Conservation (phyloP, 805 yeast species). For the Candida alai region DNA sequence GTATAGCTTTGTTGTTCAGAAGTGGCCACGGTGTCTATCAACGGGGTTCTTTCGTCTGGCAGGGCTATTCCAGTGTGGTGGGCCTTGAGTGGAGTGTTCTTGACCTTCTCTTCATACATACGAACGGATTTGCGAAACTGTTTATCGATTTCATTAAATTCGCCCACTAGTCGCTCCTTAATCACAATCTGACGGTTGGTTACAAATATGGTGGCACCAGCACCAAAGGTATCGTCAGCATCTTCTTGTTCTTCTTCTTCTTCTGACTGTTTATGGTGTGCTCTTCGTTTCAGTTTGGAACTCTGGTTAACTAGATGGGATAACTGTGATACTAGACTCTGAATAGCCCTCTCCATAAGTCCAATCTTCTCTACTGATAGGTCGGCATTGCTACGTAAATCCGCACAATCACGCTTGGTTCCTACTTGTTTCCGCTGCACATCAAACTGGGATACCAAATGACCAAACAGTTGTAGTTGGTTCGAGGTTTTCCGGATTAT, state of each 20-base stretch:
- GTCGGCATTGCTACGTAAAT: conserved; percentile 34
- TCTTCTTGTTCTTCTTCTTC: too few relatives aligned
- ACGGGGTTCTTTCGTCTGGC: conserved; percentile 35
- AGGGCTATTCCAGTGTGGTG: too few relatives aligned
- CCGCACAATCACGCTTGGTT: conserved; percentile 42
- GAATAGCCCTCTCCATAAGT: conserved; percentile 29
- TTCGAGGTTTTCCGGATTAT: conserved; percentile 34
- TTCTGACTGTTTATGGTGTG: conserved; percentile 11
- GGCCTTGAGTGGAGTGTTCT: conserved; percentile 15
- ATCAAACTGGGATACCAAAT: conserved; percentile 48
- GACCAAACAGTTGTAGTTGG: conserved; percentile 45
- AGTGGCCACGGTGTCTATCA: conserved; percentile 28
- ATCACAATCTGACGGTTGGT: conserved; percentile 41
- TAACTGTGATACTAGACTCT: conserved; percentile 24
- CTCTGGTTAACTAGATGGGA: conserved; percentile 24
- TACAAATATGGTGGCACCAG: conserved; percentile 17
- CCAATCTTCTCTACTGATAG: conserved; percentile 27
- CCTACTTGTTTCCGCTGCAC: conserved; percentile 49
- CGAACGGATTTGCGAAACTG: conserved; percentile 43
- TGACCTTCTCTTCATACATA: conserved; percentile 47
- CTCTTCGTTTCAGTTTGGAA: conserved; percentile 18
- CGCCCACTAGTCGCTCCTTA: conserved; percentile 51
- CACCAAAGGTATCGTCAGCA: neutral
- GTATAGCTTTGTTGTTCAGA: conserved; percentile 23
- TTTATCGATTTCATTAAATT: conserved; percentile 48